Conservation (phyloP, 106 monocot genomes). For the Phalaenopsis aphrodite region DNA sequence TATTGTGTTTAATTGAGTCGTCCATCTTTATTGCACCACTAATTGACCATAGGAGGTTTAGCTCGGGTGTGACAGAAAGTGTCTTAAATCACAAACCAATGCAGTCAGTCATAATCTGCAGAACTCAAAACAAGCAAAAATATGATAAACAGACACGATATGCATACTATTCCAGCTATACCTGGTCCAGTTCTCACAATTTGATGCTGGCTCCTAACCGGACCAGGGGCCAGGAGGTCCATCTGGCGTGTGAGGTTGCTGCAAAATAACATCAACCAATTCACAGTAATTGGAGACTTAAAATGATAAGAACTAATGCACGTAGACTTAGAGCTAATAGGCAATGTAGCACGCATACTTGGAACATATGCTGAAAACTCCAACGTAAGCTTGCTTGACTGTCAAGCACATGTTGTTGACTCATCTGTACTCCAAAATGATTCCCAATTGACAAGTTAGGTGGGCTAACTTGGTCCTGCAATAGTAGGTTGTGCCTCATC, state of each 20-base stretch:
- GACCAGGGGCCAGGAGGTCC: constrained; percentile 43
- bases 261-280: constrained; percentile 11
- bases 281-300: not conserved
- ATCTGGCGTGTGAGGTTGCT: constrained; percentile 38
- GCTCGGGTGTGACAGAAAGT: not conserved
- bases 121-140: not conserved
- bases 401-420: constrained; percentile 36
- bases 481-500: not conserved
- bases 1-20: no score
- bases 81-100: not conserved
- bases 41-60: no score
- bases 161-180: not conserved
- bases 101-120: not conserved
- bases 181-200: not conserved
- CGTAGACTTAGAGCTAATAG: not conserved
- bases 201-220: constrained; percentile 22
- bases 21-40: no score
- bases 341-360: constrained; percentile 19
- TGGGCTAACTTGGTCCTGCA: constrained; percentile 35
- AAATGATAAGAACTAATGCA: not conserved
- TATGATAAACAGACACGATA: not conserved
- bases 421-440: constrained; percentile 42
- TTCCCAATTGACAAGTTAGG: constrained; percentile 43
- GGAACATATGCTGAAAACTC: constrained; percentile 45
- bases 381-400: constrained; percentile 37